A percentile compares a stretch with the other conserved stretches of the same genome.
Conservation (phyloP, 306 rosid genomes). For the Prunus fruticosa region DNA sequence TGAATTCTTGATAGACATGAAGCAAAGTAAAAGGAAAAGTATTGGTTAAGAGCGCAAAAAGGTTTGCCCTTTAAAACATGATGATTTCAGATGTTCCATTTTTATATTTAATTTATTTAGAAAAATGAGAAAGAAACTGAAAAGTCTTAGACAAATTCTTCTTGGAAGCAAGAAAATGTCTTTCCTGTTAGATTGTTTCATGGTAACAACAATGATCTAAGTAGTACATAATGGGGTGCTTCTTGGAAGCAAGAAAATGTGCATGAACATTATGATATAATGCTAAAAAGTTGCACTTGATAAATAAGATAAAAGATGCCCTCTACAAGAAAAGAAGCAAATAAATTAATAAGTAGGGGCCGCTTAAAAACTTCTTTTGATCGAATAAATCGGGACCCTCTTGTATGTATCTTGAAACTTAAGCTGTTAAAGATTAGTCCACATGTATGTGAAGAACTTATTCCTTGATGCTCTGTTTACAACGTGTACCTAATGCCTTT, state of each 20-base stretch:
- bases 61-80: conserved; percentile 37
- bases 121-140: neutral
- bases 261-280: neutral
- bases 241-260: neutral
- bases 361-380: neutral
- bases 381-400: neutral
- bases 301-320: neutral
- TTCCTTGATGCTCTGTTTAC: neutral
- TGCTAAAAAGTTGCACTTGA: neutral
- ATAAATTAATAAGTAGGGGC: neutral
- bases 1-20: conserved; percentile 90
- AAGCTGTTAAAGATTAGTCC: neutral
- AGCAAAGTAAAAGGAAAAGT: conserved; percentile 87
- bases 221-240: no score
- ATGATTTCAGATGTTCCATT: conserved; percentile 6
- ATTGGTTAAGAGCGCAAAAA: conserved; percentile 91
- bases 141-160: no score
- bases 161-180: neutral
- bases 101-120: neutral
- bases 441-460: neutral
- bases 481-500: neutral
- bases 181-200: neutral
- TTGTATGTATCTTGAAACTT: neutral
- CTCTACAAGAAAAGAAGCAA: neutral
- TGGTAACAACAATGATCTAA: neutral